phyloP scores from a whole-genome alignment of 2,329 filamentous ascomycete genomes.

The Aspergillus unguis region DNA sequence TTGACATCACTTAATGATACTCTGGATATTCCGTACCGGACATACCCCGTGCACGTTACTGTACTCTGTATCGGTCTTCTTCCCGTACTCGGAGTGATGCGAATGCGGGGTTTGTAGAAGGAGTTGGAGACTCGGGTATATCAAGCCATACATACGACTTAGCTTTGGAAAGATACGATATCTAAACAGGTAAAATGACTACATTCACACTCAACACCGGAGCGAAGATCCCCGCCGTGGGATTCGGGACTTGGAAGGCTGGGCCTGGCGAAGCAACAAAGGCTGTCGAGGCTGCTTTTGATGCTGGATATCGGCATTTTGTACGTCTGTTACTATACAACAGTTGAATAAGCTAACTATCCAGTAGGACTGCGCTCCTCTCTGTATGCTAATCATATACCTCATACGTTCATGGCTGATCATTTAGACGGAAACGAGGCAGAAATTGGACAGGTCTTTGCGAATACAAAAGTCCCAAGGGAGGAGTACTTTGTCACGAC shows the following conservation, averaged over 20 bases:
- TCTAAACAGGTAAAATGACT: not conserved
- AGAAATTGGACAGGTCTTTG: slow-evolving; percentile 6
- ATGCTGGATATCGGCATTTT: slow-evolving; percentile 6
- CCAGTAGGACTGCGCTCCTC: slow-evolving; percentile 2
- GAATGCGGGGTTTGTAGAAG: not conserved
- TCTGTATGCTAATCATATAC: not conserved
- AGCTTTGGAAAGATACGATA: too few relatives aligned
- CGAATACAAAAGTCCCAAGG: not conserved
- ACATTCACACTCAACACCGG: slow-evolving; percentile 27
- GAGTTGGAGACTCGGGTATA: too few relatives aligned
- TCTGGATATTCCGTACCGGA: not conserved
- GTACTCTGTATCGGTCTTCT: not conserved
- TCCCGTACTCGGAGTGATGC: not conserved
- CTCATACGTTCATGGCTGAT: not conserved
- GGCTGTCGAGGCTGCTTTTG: slow-evolving; percentile 5
- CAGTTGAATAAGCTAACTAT: not conserved
- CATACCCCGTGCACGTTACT: not conserved
- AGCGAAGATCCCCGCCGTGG: slow-evolving; percentile 30
- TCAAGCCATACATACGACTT: too few relatives aligned
- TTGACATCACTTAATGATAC: too few relatives aligned
- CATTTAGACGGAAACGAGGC: slow-evolving; percentile 6
- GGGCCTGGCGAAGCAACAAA: slow-evolving; percentile 1
- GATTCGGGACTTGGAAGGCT: slow-evolving; percentile 29
- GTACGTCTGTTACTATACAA: not conserved
- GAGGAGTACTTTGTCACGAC: slow-evolving; percentile 4